Percentiles rank a stretch among this genome's conserved stretches.
These are phyloP conservation scores for Suillus subaureus DNA, from an alignment of 768 basidiomycete species.

Conservation along the genomic window DNA sequence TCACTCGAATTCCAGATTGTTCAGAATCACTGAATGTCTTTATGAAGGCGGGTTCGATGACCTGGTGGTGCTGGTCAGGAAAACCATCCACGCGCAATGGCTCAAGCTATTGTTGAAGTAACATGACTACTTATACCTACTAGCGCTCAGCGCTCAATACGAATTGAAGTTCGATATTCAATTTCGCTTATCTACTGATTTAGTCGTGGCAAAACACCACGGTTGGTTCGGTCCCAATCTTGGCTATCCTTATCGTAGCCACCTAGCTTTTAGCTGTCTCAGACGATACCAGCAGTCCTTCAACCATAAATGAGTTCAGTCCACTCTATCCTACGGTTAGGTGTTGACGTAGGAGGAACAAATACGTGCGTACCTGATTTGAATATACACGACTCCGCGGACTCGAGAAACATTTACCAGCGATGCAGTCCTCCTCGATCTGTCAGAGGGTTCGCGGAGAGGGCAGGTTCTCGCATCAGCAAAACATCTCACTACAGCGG, in stretches of 20 bases:
- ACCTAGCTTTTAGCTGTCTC: background rate
- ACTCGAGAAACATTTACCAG: constrained; percentile 20
- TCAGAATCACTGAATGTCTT: background rate
- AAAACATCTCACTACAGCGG: constrained; percentile 58
- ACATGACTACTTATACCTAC: background rate
- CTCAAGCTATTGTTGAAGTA: background rate
- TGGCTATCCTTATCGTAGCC: background rate
- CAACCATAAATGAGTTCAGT: constrained; percentile 4
- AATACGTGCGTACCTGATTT: constrained; percentile 28
- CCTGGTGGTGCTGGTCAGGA: background rate
- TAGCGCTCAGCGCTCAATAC: background rate
- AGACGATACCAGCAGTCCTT: background rate
- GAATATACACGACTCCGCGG: background rate
- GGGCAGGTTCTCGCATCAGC: constrained; percentile 29
- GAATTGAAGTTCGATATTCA: background rate
- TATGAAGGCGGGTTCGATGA: background rate
- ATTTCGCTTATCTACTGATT: constrained; percentile 4
- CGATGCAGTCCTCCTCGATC: constrained; percentile 32
- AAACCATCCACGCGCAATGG: background rate
- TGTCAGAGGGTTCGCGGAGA: constrained; percentile 12
- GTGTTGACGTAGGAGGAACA: constrained; percentile 38
- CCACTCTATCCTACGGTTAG: constrained; percentile 22
- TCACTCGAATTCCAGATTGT: background rate
- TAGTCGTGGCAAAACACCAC: background rate
- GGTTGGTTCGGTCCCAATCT: background rate